phyloP scores from a whole-genome alignment of 148 eudicot species.

The Chenopodium formosanum region DNA sequence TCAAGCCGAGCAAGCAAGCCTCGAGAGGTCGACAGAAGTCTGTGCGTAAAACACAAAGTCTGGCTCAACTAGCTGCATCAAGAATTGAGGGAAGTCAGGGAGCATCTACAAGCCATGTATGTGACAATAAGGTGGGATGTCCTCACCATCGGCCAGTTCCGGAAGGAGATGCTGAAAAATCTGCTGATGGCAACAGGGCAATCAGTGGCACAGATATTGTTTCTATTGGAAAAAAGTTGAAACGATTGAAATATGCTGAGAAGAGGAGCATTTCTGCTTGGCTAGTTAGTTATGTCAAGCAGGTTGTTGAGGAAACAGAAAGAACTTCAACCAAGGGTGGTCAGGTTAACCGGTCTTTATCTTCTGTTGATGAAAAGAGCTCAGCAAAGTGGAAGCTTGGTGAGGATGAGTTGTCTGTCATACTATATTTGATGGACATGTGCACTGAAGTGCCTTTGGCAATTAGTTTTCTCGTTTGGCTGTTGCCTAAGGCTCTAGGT shows the following conservation, averaged over 20 bases:
- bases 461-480: conserved; percentile 76
- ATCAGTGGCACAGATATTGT: conserved; percentile 50
- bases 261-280: conserved; percentile 69
- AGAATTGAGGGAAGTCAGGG: conserved; percentile 98
- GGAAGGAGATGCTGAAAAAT: conserved; percentile 57
- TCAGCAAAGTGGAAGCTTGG: conserved; percentile 77
- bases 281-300: conserved; percentile 64
- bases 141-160: conserved; percentile 66
- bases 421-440: conserved; percentile 77
- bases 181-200: conserved; percentile 36
- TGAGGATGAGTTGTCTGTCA: conserved; percentile 85
- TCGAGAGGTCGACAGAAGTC: conserved; percentile 82
- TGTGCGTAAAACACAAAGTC: conserved; percentile 94
- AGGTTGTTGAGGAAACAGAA: conserved; percentile 74
- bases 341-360: conserved; percentile 47
- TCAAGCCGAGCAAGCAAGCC: conserved; percentile 76
- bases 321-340: conserved; percentile 50
- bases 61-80: conserved; percentile 84
- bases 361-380: conserved; percentile 64
- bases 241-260: conserved; percentile 62
- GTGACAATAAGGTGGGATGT: conserved; percentile 78
- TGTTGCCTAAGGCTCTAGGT: conserved; percentile 72
- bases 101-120: conserved; percentile 96
- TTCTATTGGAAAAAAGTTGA: conserved; percentile 64
- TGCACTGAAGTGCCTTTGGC: conserved; percentile 72